These are phyloP conservation scores for Geotrichum siamense DNA, from an alignment of 1,139 yeast genomes.

Conservation along the genomic window DNA sequence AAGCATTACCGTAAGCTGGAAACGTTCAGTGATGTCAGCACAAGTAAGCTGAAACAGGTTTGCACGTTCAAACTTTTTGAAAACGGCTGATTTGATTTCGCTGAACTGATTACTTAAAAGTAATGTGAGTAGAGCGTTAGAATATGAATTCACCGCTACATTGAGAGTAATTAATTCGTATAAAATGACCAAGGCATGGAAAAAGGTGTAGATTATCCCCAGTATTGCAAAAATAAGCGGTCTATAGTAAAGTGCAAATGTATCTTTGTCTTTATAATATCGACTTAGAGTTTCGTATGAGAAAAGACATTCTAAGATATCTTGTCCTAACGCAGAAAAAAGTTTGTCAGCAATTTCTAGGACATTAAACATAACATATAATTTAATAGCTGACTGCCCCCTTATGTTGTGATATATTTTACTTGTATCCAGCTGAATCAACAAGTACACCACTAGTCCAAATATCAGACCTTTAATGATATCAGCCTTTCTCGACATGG, in stretches of 20 bases:
- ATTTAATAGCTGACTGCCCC: slow-evolving; percentile 86
- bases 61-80: slow-evolving; percentile 81
- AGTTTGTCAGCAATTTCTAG: slow-evolving; percentile 85
- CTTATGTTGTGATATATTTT: slow-evolving; percentile 82
- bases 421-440: slow-evolving; percentile 64
- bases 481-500: slow-evolving; percentile 34
- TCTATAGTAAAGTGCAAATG: slow-evolving; percentile 5
- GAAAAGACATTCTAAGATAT: slow-evolving; percentile 54
- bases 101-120: slow-evolving; percentile 85
- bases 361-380: slow-evolving; percentile 88
- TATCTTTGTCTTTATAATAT: slow-evolving; percentile 9
- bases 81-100: slow-evolving; percentile 82
- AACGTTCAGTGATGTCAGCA: slow-evolving; percentile 83
- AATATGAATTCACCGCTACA: slow-evolving; percentile 92
- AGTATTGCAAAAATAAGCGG: slow-evolving; percentile 22
- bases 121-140: slow-evolving; percentile 79
- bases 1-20: slow-evolving; percentile 69
- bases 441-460: slow-evolving; percentile 37
- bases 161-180: slow-evolving; percentile 84
- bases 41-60: slow-evolving; percentile 84
- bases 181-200: slow-evolving; percentile 68
- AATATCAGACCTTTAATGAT: slow-evolving; percentile 47
- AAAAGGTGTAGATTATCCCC: slow-evolving; percentile 36
- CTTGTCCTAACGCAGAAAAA: slow-evolving; percentile 81
- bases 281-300: slow-evolving; percentile 28